Evolutionary conservation across 768 basidiomycete species (phyloP).

Genomic region (Lentinula detonsa): DNA sequence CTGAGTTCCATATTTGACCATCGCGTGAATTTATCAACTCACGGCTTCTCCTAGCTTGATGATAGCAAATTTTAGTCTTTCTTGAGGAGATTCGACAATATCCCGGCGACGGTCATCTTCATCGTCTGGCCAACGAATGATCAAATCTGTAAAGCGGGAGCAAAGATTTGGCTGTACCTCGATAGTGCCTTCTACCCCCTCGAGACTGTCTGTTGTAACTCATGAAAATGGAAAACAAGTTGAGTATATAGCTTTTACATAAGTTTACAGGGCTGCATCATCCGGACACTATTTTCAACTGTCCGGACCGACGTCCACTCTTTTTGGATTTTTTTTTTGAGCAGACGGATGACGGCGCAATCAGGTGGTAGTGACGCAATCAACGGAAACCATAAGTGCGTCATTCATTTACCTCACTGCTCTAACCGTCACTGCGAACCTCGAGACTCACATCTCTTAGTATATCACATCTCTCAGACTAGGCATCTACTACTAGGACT

Average conservation of each 20-base stretch:
- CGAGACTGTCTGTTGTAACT: constrained; percentile 50
- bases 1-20: not conserved
- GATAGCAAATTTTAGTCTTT: constrained; percentile 61
- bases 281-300: no score
- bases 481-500: not conserved
- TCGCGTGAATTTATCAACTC: constrained; percentile 23
- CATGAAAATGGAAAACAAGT: constrained; percentile 25
- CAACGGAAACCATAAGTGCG: not conserved
- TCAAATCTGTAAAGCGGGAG: constrained; percentile 10
- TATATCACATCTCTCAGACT: no score
- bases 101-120: constrained; percentile 64
- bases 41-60: constrained; percentile 81
- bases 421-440: not conserved
- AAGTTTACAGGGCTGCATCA: not conserved
- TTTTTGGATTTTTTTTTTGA: no score
- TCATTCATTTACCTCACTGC: not conserved
- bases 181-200: constrained; percentile 40
- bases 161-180: constrained; percentile 37
- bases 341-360: no score
- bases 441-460: no score
- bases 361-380: no score
- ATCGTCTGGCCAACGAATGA: constrained; percentile 44
- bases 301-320: no score
- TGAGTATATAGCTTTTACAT: no score
- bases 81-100: constrained; percentile 62